These are phyloP conservation scores for Eucalyptus sp. DNA, from an alignment of 345 rosid genomes.

Conservation along the genomic window DNA sequence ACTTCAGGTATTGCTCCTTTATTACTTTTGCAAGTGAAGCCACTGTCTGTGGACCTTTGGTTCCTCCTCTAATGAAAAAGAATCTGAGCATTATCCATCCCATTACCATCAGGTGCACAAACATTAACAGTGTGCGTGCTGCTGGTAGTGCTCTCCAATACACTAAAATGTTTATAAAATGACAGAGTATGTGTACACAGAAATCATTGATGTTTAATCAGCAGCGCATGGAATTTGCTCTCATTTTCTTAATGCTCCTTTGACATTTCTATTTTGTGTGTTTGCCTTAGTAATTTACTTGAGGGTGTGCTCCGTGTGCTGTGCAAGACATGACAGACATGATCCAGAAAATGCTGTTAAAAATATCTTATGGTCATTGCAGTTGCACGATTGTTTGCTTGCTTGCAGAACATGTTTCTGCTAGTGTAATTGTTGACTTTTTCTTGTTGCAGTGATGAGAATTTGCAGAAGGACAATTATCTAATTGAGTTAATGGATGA, in stretches of 20 bases:
- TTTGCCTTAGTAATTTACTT: neutral
- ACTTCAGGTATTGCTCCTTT: constrained; percentile 60
- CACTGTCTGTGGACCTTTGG: neutral
- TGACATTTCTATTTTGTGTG: neutral
- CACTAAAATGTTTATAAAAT: neutral
- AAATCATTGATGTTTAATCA: neutral
- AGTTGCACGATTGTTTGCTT: neutral
- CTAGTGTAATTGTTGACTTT: neutral
- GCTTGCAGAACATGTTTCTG: neutral
- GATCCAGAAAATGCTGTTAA: neutral
- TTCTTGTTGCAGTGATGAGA: constrained; percentile 65
- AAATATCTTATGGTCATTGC: neutral
- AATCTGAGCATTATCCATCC: neutral
- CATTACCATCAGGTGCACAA: neutral
- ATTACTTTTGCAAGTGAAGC: neutral
- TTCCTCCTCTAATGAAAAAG: neutral
- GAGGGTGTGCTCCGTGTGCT: neutral
- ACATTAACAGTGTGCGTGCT: neutral
- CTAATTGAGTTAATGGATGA: constrained; percentile 81
- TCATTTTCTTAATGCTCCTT: neutral
- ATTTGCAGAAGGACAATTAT: constrained; percentile 59
- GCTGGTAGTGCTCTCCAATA: neutral
- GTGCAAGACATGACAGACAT: neutral
- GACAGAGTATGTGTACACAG: neutral
- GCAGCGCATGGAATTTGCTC: neutral